Evolutionary conservation across 768 basidiomycete genomes (phyloP).

Genomic region (Rhodotorula toruloides): DNA sequence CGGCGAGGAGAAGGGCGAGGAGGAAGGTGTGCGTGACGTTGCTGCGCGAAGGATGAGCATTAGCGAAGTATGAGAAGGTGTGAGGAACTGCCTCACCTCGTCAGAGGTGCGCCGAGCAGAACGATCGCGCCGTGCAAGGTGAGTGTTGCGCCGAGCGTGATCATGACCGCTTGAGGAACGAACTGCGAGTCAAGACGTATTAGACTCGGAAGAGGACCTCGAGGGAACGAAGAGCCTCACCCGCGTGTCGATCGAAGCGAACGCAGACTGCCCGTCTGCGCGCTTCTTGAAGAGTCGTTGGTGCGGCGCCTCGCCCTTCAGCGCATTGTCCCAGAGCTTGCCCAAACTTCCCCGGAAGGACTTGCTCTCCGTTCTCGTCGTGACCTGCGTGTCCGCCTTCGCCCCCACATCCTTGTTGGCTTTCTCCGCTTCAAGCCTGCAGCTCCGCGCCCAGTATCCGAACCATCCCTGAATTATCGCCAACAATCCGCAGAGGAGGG

Average conservation of each 20-base stretch:
- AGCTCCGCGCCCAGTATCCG: constrained; percentile 24
- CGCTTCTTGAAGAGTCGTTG: not conserved
- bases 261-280: not conserved
- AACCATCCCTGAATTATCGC: constrained; percentile 32
- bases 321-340: constrained; percentile 4
- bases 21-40: constrained; percentile 60
- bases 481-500: constrained; percentile 12
- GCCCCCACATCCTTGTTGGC: not conserved
- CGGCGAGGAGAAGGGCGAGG: constrained; percentile 62
- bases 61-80: constrained; percentile 51
- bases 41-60: constrained; percentile 46
- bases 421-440: not conserved
- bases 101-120: constrained; percentile 71
- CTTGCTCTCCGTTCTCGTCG: not conserved
- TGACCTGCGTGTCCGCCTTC: too few relatives aligned
- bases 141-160: constrained; percentile 54
- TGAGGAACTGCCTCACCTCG: not conserved
- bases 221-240: constrained; percentile 1
- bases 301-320: constrained; percentile 18
- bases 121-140: constrained; percentile 55
- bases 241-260: constrained; percentile 13
- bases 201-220: too few relatives aligned
- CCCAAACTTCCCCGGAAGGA: constrained; percentile 8
- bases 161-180: constrained; percentile 14
- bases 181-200: constrained; percentile 1